Percentiles rank a stretch among this genome's conserved stretches.
Evolutionary conservation across 345 rosid species (phyloP).

Genomic region (Eutrema heterophyllum): DNA sequence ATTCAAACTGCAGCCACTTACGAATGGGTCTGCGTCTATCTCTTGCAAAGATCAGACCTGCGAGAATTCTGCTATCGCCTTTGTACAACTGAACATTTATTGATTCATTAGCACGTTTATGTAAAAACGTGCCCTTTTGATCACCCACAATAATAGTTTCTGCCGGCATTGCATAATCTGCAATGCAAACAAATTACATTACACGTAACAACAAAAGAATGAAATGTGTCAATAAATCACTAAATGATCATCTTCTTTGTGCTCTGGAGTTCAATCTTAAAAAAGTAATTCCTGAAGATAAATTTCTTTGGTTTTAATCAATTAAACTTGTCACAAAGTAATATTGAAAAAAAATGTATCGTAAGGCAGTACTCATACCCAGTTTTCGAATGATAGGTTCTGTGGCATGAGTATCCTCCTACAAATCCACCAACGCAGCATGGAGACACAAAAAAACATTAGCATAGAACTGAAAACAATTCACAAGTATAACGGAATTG

Average conservation of each 20-base stretch:
- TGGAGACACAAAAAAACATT: background rate
- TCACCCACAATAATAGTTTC: constrained; percentile 75
- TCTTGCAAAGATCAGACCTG: constrained; percentile 68
- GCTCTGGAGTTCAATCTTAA: background rate
- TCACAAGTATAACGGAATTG: background rate
- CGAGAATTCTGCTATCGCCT: constrained; percentile 29
- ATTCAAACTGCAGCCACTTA: constrained; percentile 31
- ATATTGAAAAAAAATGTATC: background rate
- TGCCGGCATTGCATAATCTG: constrained; percentile 66
- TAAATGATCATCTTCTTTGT: background rate
- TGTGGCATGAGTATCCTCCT: constrained; percentile 42
- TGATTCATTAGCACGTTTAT: constrained; percentile 32
- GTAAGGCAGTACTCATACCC: constrained; percentile 41
- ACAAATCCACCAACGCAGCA: constrained; percentile 25
- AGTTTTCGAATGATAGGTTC: constrained; percentile 49
- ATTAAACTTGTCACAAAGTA: background rate
- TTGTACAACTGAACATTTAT: constrained; percentile 13
- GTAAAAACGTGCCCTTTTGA: constrained; percentile 42
- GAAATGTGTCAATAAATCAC: background rate
- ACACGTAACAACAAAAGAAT: background rate
- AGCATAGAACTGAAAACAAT: background rate
- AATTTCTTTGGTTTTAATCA: background rate
- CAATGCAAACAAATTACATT: constrained; percentile 19
- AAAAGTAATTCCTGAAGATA: background rate
- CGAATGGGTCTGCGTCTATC: constrained; percentile 56